phyloP scores from a whole-genome alignment of 2,329 filamentous ascomycete genomes.

The Penicillium sp. region DNA sequence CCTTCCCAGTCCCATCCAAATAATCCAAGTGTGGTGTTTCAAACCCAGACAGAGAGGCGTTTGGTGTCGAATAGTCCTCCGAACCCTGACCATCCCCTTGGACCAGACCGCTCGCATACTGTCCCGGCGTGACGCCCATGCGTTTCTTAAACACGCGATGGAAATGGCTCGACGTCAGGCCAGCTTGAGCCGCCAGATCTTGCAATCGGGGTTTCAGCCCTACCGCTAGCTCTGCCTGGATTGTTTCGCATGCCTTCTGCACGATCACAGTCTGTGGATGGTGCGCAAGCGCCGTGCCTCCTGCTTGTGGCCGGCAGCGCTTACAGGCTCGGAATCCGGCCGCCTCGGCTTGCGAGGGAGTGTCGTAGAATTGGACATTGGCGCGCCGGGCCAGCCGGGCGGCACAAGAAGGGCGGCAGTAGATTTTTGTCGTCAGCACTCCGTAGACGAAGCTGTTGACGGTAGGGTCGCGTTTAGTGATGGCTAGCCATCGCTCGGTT shows the following conservation, averaged over 20 bases:
- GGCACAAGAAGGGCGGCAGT: conserved; percentile 58
- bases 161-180: conserved; percentile 55
- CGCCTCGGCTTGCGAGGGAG: conserved; percentile 47
- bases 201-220: conserved; percentile 43
- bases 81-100: conserved; percentile 5
- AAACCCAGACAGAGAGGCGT: conserved; percentile 7
- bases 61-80: conserved; percentile 5
- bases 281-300: conserved; percentile 24
- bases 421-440: conserved; percentile 59
- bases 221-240: conserved; percentile 24
- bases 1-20: conserved; percentile 1
- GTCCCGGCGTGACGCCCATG: conserved; percentile 53
- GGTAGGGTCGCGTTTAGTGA: conserved; percentile 46
- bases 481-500: conserved; percentile 45
- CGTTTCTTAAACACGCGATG: conserved; percentile 58
- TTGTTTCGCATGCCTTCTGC: conserved; percentile 35
- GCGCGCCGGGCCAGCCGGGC: conserved; percentile 61
- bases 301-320: conserved; percentile 51
- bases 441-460: conserved; percentile 57
- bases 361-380: conserved; percentile 57
- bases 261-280: conserved; percentile 37
- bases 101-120: conserved; percentile 30
- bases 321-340: conserved; percentile 59
- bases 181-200: conserved; percentile 50
- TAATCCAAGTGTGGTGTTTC: conserved; percentile 9